A percentile compares a stretch with the other conserved stretches of the same genome.
These are phyloP conservation scores for Fusarium continuum DNA, from an alignment of 2,329 filamentous ascomycete species.

Conservation along the genomic window DNA sequence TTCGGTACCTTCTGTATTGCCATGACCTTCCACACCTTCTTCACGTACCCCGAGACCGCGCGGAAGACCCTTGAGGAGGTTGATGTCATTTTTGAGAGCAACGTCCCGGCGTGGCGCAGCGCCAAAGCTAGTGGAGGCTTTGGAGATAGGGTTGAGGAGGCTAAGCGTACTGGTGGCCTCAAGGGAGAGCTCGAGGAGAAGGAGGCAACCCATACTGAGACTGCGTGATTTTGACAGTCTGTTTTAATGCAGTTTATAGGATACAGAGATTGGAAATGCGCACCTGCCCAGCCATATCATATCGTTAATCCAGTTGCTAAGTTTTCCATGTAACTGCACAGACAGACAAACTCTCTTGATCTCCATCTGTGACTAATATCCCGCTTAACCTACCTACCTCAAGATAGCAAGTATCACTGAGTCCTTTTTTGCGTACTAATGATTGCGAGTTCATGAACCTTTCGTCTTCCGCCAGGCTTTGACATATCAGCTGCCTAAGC, in stretches of 20 bases:
- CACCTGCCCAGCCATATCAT: not conserved
- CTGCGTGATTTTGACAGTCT: slow-evolving; percentile 3
- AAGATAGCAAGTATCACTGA: not conserved
- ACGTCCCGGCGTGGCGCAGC: slow-evolving; percentile 39
- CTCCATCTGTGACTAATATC: not conserved
- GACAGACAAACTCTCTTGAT: no score
- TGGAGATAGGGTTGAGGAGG: slow-evolving; percentile 30
- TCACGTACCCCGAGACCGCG: slow-evolving; percentile 65
- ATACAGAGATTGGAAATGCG: not conserved
- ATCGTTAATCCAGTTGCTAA: not conserved
- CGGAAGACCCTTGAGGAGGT: slow-evolving; percentile 42
- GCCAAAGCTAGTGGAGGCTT: slow-evolving; percentile 21
- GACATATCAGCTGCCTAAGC: no score
- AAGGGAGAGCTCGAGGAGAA: slow-evolving; percentile 31
- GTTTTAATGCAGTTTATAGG: not conserved
- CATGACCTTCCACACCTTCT: slow-evolving; percentile 56
- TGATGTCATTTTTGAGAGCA: slow-evolving; percentile 33
- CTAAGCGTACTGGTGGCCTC: slow-evolving; percentile 30
- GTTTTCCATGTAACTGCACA: not conserved
- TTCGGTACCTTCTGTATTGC: slow-evolving; percentile 55
- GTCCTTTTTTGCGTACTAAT: no score
- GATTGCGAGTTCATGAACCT: no score
- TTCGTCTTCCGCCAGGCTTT: not conserved
- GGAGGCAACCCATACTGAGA: slow-evolving; percentile 31
- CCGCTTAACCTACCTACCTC: not conserved